Percentiles rank a stretch among this genome's conserved stretches.
Evolutionary conservation across 2,329 filamentous ascomycete genomes (phyloP).

Genomic region (Colletotrichum salicis): DNA sequence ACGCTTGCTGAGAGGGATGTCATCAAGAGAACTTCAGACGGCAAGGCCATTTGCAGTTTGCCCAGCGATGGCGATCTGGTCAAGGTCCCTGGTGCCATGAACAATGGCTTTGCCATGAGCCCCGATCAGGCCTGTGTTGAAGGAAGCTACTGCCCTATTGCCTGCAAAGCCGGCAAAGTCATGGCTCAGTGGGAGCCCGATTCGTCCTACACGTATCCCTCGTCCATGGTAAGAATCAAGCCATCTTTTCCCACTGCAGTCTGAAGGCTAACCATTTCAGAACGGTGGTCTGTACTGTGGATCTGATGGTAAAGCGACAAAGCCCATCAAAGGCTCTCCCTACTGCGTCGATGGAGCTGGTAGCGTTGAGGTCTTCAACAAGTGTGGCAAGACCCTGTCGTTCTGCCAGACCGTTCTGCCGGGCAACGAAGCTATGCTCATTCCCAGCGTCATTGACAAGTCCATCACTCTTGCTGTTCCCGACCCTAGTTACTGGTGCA

Average conservation of each 20-base stretch:
- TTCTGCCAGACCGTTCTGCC: constrained; percentile 85
- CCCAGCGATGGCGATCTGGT: constrained; percentile 75
- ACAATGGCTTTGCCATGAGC: constrained; percentile 84
- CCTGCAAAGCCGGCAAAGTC: constrained; percentile 79
- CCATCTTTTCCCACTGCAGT: constrained; percentile 12
- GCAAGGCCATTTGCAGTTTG: constrained; percentile 65
- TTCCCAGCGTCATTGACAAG: constrained; percentile 74
- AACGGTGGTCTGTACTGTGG: constrained; percentile 81
- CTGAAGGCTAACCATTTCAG: constrained; percentile 49
- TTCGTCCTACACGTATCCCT: constrained; percentile 75
- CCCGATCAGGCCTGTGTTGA: constrained; percentile 76
- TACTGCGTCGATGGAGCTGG: constrained; percentile 79
- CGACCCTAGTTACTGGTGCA: constrained; percentile 74
- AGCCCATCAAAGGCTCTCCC: constrained; percentile 74
- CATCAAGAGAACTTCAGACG: constrained; percentile 44
- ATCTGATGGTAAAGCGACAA: constrained; percentile 69
- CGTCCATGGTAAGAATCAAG: constrained; percentile 69
- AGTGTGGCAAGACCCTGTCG: constrained; percentile 69
- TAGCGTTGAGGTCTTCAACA: constrained; percentile 73
- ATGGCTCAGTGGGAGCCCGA: constrained; percentile 82
- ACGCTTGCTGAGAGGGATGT: constrained; percentile 32
- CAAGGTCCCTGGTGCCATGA: constrained; percentile 68
- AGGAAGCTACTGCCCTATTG: constrained; percentile 79
- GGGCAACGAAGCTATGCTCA: constrained; percentile 84
- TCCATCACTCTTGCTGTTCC: constrained; percentile 75